Conservation (phyloP, 768 basidiomycete species). For the Tylopilus balloui region DNA sequence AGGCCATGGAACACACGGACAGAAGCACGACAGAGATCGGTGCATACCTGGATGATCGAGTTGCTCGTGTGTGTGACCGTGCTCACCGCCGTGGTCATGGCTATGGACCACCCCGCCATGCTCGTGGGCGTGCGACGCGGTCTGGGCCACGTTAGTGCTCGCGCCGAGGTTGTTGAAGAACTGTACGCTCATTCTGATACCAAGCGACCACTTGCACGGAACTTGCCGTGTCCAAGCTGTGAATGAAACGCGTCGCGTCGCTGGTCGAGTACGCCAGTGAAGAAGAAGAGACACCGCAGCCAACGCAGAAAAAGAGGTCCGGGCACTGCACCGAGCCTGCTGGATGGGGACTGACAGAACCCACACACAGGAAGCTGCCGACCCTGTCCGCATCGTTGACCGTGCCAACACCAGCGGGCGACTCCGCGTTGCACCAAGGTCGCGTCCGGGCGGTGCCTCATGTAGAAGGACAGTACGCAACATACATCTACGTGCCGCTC, state of each 20-base stretch:
- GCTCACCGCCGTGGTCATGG: conserved; percentile 66
- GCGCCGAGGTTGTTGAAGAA: conserved; percentile 68
- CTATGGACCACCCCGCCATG: conserved; percentile 35
- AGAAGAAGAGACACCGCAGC: conserved; percentile 26
- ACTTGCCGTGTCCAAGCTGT: conserved; percentile 7
- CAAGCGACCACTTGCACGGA: neutral
- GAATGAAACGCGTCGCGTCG: conserved; percentile 26
- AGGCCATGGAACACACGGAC: neutral
- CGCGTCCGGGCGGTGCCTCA: conserved; percentile 70
- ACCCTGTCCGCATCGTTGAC: conserved; percentile 47
- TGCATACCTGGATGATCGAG: conserved; percentile 78
- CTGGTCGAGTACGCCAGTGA: conserved; percentile 50
- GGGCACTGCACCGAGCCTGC: neutral
- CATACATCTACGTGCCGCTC: conserved; percentile 74
- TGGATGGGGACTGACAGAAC: neutral
- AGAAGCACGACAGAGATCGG: neutral
- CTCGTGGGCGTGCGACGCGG: conserved; percentile 51
- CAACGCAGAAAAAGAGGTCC: conserved; percentile 42
- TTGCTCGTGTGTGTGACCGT: conserved; percentile 94
- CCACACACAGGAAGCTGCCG: conserved; percentile 54
- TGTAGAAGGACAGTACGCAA: conserved; percentile 81
- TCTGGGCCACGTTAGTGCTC: conserved; percentile 22
- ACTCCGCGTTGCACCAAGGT: conserved; percentile 82
- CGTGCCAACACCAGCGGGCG: conserved; percentile 52
- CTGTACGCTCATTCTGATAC: conserved; percentile 56